Conservation (phyloP, 257 asterid species). For the Solanum medicagineum region DNA sequence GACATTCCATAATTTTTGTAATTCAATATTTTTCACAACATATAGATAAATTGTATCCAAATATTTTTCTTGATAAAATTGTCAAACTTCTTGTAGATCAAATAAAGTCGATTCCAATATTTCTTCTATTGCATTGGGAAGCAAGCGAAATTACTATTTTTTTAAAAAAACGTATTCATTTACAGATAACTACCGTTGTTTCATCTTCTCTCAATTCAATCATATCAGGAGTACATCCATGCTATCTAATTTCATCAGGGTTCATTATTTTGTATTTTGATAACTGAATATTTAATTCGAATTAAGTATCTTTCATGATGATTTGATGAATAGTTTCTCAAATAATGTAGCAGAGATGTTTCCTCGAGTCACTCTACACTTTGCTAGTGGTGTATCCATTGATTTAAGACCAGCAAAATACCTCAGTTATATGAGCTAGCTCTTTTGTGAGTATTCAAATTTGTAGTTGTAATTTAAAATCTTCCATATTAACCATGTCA, state of each 20-base stretch:
- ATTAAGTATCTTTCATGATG: background rate
- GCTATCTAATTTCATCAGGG: conserved; percentile 53
- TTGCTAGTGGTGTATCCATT: conserved; percentile 64
- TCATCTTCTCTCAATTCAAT: conserved; percentile 36
- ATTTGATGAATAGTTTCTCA: conserved; percentile 1
- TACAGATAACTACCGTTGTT: conserved; percentile 12
- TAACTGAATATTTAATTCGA: background rate
- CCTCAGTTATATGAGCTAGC: conserved; percentile 37
- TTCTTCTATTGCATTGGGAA: background rate
- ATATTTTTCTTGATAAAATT: no score
- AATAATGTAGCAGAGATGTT: conserved; percentile 50
- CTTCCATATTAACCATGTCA: background rate
- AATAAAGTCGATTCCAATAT: background rate
- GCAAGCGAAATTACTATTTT: background rate
- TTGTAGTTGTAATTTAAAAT: background rate
- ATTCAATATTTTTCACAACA: no score
- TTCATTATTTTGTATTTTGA: background rate
- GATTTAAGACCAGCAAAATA: conserved; percentile 49
- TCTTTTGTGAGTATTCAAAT: conserved; percentile 32
- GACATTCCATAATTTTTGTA: no score
- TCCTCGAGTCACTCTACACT: conserved; percentile 51
- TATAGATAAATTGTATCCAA: no score
- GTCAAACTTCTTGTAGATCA: background rate
- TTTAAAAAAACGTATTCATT: background rate
- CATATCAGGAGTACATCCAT: conserved; percentile 35